These are phyloP conservation scores for Tripterygium wilfordii DNA, from an alignment of 177 flowering plant species.

Conservation along the genomic window DNA sequence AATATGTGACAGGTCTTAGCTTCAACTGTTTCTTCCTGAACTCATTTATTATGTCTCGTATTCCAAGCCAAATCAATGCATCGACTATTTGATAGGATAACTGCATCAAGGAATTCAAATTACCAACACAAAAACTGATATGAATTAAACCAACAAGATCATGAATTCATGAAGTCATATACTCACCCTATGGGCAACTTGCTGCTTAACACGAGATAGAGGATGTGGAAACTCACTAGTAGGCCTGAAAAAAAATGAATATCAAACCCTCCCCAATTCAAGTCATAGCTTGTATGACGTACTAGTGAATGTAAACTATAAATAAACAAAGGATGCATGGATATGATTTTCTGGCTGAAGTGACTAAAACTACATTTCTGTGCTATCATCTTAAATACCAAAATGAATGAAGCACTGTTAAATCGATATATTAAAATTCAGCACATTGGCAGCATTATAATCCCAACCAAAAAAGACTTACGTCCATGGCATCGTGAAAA, in stretches of 20 bases:
- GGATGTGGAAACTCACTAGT: conserved; percentile 72
- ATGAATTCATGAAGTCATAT: no score
- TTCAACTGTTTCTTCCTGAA: conserved; percentile 36
- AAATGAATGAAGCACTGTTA: not conserved
- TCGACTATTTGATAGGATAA: conserved; percentile 39
- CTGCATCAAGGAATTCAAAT: conserved; percentile 11
- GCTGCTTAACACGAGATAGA: conserved; percentile 54
- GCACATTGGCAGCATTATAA: not conserved
- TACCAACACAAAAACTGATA: no score
- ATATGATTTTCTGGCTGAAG: no score
- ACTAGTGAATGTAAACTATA: no score
- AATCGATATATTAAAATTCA: not conserved
- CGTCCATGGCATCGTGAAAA: conserved; percentile 51
- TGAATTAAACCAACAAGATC: no score
- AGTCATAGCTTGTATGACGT: no score
- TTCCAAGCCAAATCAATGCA: conserved; percentile 40
- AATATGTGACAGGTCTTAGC: conserved; percentile 32
- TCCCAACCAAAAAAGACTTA: conserved; percentile 18
- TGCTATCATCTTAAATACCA: not conserved
- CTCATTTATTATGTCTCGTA: conserved; percentile 35
- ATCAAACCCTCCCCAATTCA: not conserved
- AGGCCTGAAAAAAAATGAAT: conserved; percentile 33
- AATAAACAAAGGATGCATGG: not conserved
- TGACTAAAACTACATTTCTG: not conserved
- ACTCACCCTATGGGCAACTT: conserved; percentile 46